A percentile compares a stretch with the other conserved stretches of the same genome.
These are phyloP conservation scores for Wickerhamiella shivajii DNA, from an alignment of 805 yeast genomes.

Conservation along the genomic window DNA sequence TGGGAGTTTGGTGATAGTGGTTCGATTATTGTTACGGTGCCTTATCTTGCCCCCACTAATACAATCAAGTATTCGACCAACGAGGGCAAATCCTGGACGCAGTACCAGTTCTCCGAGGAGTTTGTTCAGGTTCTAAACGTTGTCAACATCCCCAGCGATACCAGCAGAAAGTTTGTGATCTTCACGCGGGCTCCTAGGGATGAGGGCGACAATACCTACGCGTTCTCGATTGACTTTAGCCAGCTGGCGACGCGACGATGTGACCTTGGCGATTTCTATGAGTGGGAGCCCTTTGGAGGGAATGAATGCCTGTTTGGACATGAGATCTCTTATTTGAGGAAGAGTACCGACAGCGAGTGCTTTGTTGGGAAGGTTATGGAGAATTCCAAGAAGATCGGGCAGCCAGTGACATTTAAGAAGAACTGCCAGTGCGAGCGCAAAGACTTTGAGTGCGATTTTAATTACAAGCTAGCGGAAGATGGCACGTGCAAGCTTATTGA, in stretches of 20 bases:
- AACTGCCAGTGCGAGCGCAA: conserved; percentile 75
- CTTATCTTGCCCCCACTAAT: conserved; percentile 43
- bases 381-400: conserved; percentile 38
- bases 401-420: conserved; percentile 39
- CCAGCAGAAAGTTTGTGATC: conserved; percentile 63
- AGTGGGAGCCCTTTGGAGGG: conserved; percentile 42
- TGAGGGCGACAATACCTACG: conserved; percentile 33
- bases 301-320: conserved; percentile 55
- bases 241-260: conserved; percentile 41
- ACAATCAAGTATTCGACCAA: conserved; percentile 52
- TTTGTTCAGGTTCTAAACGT: conserved; percentile 50
- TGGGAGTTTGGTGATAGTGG: conserved; percentile 99
- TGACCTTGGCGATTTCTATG: conserved; percentile 44
- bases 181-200: conserved; percentile 37
- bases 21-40: conserved; percentile 60
- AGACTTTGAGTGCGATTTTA: conserved; percentile 91
- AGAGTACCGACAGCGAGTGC: conserved; percentile 48
- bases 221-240: conserved; percentile 45
- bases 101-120: conserved; percentile 44
- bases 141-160: conserved; percentile 83
- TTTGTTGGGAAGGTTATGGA: conserved; percentile 27
- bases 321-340: conserved; percentile 42
- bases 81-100: conserved; percentile 66
- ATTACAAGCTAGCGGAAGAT: conserved; percentile 51
- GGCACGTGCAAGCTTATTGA: conserved; percentile 77